Evolutionary conservation across 352 stramenopile species (phyloP).

Genomic region (Saprolegnia diclina): DNA sequence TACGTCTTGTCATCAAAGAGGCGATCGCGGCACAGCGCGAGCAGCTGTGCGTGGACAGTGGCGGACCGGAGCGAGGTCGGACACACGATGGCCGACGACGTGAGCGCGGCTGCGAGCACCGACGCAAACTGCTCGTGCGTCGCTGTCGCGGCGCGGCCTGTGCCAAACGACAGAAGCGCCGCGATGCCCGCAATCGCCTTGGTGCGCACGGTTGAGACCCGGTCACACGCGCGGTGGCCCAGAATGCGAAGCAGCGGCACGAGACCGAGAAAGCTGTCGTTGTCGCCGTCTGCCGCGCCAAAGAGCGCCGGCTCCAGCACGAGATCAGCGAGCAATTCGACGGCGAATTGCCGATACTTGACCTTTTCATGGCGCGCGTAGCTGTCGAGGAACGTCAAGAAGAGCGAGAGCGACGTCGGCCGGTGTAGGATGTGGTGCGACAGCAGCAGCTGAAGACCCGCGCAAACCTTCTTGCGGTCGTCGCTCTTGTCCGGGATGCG

Average conservation of each 20-base stretch:
- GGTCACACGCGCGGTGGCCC: constrained; percentile 66
- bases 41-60: constrained; percentile 38
- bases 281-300: not conserved
- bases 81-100: not conserved
- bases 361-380: constrained; percentile 68
- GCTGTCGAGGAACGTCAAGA: constrained; percentile 62
- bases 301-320: constrained; percentile 46
- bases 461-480: constrained; percentile 32
- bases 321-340: constrained; percentile 66
- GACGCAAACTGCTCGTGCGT: not conserved
- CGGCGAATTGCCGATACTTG: constrained; percentile 74
- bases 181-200: constrained; percentile 79
- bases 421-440: not conserved
- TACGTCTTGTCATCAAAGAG: constrained; percentile 79
- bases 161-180: constrained; percentile 14
- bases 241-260: constrained; percentile 59
- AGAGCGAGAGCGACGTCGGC: constrained; percentile 28
- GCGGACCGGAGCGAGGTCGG: no score
- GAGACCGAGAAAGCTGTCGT: constrained; percentile 31
- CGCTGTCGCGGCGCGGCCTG: not conserved
- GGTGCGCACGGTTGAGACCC: constrained; percentile 68
- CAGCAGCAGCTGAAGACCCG: constrained; percentile 1
- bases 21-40: constrained; percentile 67
- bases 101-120: not conserved
- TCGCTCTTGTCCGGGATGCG: constrained; percentile 70